A percentile compares a stretch with the other conserved stretches of the same genome.
Evolutionary conservation across 2,329 filamentous ascomycete species (phyloP).

Genomic region (Beauveria sp.): DNA sequence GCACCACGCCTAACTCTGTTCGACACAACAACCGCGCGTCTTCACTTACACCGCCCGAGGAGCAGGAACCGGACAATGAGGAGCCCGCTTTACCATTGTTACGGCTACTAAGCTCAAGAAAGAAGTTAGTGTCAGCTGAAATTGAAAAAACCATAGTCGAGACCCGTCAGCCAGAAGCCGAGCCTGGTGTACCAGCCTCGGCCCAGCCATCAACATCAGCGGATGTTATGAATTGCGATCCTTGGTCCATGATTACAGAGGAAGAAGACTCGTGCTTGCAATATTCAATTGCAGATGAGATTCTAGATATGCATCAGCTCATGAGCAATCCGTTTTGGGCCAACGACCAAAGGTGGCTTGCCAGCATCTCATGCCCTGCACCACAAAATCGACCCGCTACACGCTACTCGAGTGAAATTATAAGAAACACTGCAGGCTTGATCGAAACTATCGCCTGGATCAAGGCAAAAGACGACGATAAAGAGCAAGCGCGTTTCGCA

Average conservation of each 20-base stretch:
- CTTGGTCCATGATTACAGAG: not conserved
- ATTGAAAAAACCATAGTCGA: not conserved
- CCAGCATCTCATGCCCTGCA: not conserved
- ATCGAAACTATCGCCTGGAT: not conserved
- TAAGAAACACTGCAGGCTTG: not conserved
- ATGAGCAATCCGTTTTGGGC: not conserved
- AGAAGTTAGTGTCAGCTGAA: not conserved
- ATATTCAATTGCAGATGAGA: not conserved
- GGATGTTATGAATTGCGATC: too few species aligned
- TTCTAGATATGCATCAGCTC: not conserved
- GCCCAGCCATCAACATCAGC: not conserved
- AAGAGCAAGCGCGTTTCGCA: not conserved
- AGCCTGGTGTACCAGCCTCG: not conserved
- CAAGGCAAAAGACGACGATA: not conserved
- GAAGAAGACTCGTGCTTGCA: not conserved
- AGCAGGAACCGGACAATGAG: not conserved
- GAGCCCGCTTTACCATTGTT: not conserved
- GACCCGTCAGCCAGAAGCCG: not conserved
- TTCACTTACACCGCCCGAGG: not conserved
- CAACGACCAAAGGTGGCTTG: not conserved
- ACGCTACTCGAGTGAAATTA: not conserved
- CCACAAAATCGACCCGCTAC: not conserved
- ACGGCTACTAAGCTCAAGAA: too few species aligned
- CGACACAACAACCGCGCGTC: not conserved
- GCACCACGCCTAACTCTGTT: not conserved